Percentiles rank a stretch among this genome's conserved stretches.
phyloP scores from a whole-genome alignment of 495 filamentous ascomycete species.

The Amniculicola lignicola region DNA sequence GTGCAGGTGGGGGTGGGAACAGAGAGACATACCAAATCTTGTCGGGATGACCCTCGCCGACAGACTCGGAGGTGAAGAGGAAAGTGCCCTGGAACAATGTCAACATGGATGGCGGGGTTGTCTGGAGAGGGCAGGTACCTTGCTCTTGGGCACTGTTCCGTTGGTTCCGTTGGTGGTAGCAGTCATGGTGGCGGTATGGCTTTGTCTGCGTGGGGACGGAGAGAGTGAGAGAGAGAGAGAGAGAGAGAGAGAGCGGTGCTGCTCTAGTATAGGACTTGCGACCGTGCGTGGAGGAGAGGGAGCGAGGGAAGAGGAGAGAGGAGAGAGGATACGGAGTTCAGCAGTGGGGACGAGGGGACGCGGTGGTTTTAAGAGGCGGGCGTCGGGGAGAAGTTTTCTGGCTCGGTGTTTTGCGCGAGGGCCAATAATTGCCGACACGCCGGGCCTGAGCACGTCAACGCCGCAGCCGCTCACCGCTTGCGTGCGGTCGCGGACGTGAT shows the following conservation, averaged over 20 bases:
- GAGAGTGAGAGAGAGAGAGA: no score
- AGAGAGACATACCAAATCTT: slow-evolving; percentile 72
- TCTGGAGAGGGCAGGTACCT: no score
- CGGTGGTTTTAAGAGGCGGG: neutral
- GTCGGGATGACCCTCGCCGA: slow-evolving; percentile 96
- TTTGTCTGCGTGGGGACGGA: no score
- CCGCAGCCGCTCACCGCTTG: neutral
- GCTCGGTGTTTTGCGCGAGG: neutral
- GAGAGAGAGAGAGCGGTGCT: neutral
- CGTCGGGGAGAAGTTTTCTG: no score
- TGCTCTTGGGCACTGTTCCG: slow-evolving; percentile 51
- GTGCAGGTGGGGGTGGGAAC: no score
- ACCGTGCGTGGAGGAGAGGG: slow-evolving; percentile 24
- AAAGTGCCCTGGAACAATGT: slow-evolving; percentile 60
- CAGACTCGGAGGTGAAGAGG: slow-evolving; percentile 98
- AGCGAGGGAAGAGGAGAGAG: slow-evolving; percentile 24
- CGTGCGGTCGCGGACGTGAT: neutral
- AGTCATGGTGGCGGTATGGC: slow-evolving; percentile 20
- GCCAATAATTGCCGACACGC: slow-evolving; percentile 23
- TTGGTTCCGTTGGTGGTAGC: slow-evolving; percentile 40
- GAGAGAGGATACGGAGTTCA: slow-evolving; percentile 23
- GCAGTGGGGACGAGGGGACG: slow-evolving; percentile 1
- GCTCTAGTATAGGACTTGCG: slow-evolving; percentile 29
- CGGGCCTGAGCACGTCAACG: no score
- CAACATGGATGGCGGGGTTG: no score